Percentiles rank a stretch among this genome's conserved stretches.
phyloP scores from a whole-genome alignment of 2,329 filamentous ascomycete genomes.

The Myotisia sp. region DNA sequence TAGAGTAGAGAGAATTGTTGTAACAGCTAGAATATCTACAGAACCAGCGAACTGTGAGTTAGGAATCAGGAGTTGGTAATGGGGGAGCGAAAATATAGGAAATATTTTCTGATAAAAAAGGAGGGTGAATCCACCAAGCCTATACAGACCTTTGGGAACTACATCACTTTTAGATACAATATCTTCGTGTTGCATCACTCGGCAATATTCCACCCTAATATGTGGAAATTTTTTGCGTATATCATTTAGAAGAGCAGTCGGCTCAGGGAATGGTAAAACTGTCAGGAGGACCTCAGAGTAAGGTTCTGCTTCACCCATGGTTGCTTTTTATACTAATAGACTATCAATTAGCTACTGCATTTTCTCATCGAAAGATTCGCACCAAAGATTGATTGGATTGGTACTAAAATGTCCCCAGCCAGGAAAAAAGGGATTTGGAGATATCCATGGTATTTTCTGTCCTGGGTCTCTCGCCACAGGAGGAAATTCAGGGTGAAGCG shows the following conservation, averaged over 20 bases:
- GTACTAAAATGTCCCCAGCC: no score
- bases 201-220: constrained; percentile 32
- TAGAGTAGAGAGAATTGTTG: constrained; percentile 37
- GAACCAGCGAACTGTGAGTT: constrained; percentile 4
- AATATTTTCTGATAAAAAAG: not conserved
- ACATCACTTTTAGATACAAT: constrained; percentile 6
- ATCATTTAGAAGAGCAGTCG: constrained; percentile 23
- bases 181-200: constrained; percentile 14
- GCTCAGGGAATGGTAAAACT: constrained; percentile 30
- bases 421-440: no score
- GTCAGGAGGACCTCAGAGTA: constrained; percentile 29
- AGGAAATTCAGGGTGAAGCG: no score
- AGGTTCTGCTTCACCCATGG: constrained; percentile 7
- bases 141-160: constrained; percentile 8
- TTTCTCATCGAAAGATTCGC: no score
- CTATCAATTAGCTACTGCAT: no score
- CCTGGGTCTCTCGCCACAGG: no score
- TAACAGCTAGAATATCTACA: constrained; percentile 27
- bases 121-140: no score
- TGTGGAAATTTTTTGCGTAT: constrained; percentile 32
- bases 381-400: no score
- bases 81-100: no score
- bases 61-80: no score
- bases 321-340: no score
- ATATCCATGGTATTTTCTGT: no score